phyloP scores from a whole-genome alignment of 192 early-diverging fungal genomes.

The Coemansia sp. region DNA sequence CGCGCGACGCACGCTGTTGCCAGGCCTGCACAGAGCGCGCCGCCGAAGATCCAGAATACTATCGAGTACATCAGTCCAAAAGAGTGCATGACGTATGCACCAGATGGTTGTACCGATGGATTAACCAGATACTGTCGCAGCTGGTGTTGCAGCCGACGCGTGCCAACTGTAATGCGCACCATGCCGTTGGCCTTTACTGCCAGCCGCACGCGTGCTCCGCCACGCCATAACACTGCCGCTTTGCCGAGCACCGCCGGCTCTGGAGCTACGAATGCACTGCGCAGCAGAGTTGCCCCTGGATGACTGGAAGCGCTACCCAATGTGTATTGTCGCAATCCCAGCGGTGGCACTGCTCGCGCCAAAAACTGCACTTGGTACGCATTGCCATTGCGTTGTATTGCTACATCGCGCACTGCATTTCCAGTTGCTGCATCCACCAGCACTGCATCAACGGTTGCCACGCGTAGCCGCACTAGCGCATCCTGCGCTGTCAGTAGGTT shows the following conservation, averaged over 20 bases:
- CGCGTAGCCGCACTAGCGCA: constrained; percentile 31
- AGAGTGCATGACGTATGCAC: constrained; percentile 54
- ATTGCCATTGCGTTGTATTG: background rate
- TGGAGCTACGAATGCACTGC: background rate
- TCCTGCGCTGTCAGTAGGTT: constrained; percentile 19
- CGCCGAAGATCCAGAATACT: constrained; percentile 37
- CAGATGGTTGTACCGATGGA: constrained; percentile 43
- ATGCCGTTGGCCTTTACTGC: background rate
- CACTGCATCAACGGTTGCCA: constrained; percentile 13
- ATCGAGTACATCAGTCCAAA: constrained; percentile 45
- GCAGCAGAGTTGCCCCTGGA: background rate
- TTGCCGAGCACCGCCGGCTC: background rate
- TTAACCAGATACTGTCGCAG: constrained; percentile 47
- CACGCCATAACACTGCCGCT: constrained; percentile 11
- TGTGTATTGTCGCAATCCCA: constrained; percentile 27
- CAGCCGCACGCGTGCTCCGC: constrained; percentile 19
- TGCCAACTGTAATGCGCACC: constrained; percentile 10
- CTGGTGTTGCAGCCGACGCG: constrained; percentile 21
- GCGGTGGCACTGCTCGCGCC: constrained; percentile 20
- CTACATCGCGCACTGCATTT: background rate
- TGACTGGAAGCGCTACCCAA: constrained; percentile 1
- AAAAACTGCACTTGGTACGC: constrained; percentile 28
- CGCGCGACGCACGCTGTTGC: background rate
- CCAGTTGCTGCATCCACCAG: constrained; percentile 17
- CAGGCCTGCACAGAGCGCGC: constrained; percentile 16